Conservation (phyloP, 1,284 basidiomycete species). For the Leucoagaricus sp. region DNA sequence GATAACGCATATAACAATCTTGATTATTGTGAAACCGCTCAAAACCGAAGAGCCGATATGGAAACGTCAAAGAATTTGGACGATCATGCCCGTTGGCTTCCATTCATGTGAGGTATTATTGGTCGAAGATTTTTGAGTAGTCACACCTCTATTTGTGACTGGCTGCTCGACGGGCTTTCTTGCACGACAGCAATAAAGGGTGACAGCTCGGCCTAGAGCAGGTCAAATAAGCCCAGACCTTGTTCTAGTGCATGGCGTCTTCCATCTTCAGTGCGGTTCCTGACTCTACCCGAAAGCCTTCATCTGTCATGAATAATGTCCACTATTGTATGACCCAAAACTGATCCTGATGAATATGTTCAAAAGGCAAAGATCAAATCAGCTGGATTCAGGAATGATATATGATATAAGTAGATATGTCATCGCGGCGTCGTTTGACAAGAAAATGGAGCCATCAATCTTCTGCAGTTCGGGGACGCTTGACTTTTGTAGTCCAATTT, state of each 20-base stretch:
- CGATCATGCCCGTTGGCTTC: neutral
- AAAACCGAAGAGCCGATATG: constrained; percentile 1
- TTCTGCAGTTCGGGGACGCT: neutral
- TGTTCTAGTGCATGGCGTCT: too few species aligned
- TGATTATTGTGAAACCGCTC: neutral
- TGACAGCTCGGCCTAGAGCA: too few species aligned
- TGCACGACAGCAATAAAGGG: too few species aligned
- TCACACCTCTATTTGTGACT: too few species aligned
- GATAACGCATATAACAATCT: neutral
- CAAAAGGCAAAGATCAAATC: neutral
- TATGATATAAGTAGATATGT: constrained; percentile 11
- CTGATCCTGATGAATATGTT: neutral
- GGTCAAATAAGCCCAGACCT: too few species aligned
- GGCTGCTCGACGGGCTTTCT: too few species aligned
- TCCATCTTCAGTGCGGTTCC: too few species aligned
- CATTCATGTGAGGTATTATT: constrained; percentile 1
- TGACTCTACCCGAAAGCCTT: too few species aligned
- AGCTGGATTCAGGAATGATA: neutral
- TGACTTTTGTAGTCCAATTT: neutral
- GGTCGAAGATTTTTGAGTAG: neutral
- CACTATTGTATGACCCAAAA: neutral
- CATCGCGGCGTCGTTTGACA: constrained; percentile 1
- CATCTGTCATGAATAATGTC: neutral
- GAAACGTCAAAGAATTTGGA: constrained; percentile 3
- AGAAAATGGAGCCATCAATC: neutral